Base-by-base conservation (phyloP, 352 stramenopile species). In the Ophiocytium majus region DNA sequence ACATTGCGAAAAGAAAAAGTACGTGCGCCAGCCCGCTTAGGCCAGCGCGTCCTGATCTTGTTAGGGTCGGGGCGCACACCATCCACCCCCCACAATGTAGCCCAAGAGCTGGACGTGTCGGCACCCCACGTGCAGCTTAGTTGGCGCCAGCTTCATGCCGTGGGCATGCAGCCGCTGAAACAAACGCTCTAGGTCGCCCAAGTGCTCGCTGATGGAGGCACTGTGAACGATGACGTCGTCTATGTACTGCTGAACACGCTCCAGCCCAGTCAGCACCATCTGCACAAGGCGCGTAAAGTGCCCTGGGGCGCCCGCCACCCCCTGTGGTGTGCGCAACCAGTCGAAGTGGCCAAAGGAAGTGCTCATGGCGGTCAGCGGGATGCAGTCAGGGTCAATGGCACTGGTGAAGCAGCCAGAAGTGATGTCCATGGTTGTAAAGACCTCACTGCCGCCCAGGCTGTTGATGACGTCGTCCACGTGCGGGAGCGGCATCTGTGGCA, bases 171-270 rank as follows among this genome's bases (percentile, higher is more conserved):
- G 14, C 31, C 75, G 32, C 9, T 81, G 0, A 49, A 81, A 31
- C 9, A 81, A 19, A 23, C 33, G 31, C 1, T 34, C 0, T 0
- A 81, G 37, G 31, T 43, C 50, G 14, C 10, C n/a, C 14, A 81
- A 9, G 35, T 81, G 75, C n/a, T 36, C 0, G 34, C 0, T 14
- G 28, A 49, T 10, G 31, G 0, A 31, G 32, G 32, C 14, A 33
- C 75, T 28, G 50, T 32, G 0, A 57, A 81, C 75, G 9, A 81
- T 81, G 5, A 81, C 31, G 28, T 81, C 75, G 35, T 81, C 75
- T 9, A 81, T 32, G 75, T 81, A 81, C 0, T 31, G 23, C 1
- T 17, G 5, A 14, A 63, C 75, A n/a, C 32, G 9, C 0, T 28
- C 14, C 31, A 81, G 75, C 14, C 35, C 50, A n/a, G 23, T 50